phyloP scores from a whole-genome alignment of 2,329 filamentous ascomycete genomes.

The Colletotrichum liriopes region DNA sequence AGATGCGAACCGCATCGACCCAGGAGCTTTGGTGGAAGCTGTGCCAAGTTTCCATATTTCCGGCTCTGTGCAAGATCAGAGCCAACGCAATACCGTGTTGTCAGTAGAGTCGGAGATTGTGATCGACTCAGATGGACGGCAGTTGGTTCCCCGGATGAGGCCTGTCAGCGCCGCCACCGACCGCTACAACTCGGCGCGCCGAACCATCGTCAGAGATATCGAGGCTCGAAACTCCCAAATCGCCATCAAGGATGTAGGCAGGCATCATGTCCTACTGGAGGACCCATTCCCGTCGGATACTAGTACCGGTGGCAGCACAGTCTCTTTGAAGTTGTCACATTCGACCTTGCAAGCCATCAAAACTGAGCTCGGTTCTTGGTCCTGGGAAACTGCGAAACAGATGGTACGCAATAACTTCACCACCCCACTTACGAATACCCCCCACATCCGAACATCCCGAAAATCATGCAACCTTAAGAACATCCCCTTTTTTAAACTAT shows the following conservation, averaged over 20 bases:
- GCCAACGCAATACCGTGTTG: not conserved
- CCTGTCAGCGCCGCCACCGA: conserved; percentile 17
- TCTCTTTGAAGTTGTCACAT: conserved; percentile 2
- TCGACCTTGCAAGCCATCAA: conserved; percentile 3
- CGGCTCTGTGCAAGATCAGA: conserved; percentile 5
- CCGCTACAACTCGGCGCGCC: conserved; percentile 19
- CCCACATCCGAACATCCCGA: too few species aligned
- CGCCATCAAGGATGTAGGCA: not conserved
- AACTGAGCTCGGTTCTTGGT: not conserved
- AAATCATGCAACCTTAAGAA: too few species aligned
- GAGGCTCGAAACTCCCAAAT: not conserved
- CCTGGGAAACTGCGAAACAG: not conserved
- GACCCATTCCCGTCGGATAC: too few species aligned
- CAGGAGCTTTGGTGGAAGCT: conserved; percentile 1
- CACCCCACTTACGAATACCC: too few species aligned
- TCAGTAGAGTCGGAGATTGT: conserved; percentile 19
- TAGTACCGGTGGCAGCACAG: not conserved
- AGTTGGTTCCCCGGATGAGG: conserved; percentile 17
- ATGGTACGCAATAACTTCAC: not conserved
- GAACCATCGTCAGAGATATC: not conserved
- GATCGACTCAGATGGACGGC: conserved; percentile 14
- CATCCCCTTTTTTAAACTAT: too few species aligned
- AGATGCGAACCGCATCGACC: not conserved
- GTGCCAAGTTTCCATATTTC: conserved; percentile 1
- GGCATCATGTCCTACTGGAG: not conserved